Evolutionary conservation across 2,329 filamentous ascomycete species (phyloP), one percentile per base, ranked within the genome.

Genomic region (Xylaria sp.): DNA sequence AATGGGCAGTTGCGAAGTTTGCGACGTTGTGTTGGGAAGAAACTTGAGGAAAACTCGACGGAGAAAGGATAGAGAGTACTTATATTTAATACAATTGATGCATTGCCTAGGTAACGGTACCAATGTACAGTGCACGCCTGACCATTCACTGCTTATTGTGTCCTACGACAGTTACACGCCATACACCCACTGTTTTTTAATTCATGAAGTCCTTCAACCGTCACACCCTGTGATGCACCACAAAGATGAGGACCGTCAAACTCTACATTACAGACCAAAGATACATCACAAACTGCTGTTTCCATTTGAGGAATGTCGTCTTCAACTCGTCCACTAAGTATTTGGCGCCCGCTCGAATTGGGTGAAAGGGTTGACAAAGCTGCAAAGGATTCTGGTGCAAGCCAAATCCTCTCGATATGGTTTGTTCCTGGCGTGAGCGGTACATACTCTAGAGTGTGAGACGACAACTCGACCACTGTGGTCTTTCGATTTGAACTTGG

Each of bases 401-500:
- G 9, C n/a, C 38, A 34, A 20, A 39, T 26, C 16, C 22, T 34
- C 22, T 41, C 45, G 7, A 18, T 19, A 24, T 19, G n/a, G 16
- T 17, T 40, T 2, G 9, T 11, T 41, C 17, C 11, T 49, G 41
- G 43, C 18, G 21, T 57, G 19, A 5, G 38, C 22, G 48, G 22
- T 7, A 16, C 18, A 44, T 26, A 13, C 29, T 34, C 9, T 3
- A 34, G 5, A 34, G 29, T 34, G 37, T 38, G 34, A 29, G 52
- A 19, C 20, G 63, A 57, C 13, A 63, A 48, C 39, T 69, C 66
- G 24, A 70, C 53, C 8, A 69, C 48, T 4, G 66, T 65, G 29
- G 60, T 61, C 39, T 70, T 66, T 21, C 67, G 63, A 48, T 67
- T 65, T 17, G 59, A 54, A 1, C 48, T 49, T 16, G 63, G 59